Percentiles rank a stretch among this genome's conserved stretches.
These are phyloP conservation scores for Detonula confervacea DNA, from an alignment of 352 stramenopile species.

Conservation along the genomic window DNA sequence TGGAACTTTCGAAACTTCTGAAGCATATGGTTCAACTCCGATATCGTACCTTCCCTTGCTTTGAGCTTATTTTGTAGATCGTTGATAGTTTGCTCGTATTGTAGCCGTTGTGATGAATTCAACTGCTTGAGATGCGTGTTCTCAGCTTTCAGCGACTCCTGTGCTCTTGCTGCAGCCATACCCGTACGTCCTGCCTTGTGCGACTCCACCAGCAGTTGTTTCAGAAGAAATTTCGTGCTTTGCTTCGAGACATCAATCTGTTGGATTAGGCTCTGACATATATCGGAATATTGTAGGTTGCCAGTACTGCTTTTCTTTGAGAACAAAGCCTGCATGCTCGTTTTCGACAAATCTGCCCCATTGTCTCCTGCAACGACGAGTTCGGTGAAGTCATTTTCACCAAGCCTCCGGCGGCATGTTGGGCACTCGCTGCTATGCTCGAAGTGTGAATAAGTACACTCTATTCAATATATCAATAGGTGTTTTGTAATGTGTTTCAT, in stretches of 20 bases:
- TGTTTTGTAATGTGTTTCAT: background rate
- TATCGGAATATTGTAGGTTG: slow-evolving; percentile 61
- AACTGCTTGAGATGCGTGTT: slow-evolving; percentile 71
- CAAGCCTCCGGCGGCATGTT: slow-evolving; percentile 63
- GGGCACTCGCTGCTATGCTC: slow-evolving; percentile 69
- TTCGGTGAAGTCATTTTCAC: slow-evolving; percentile 79
- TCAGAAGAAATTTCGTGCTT: slow-evolving; percentile 74
- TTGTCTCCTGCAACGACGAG: slow-evolving; percentile 68
- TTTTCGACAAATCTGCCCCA: slow-evolving; percentile 45
- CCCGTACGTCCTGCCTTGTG: slow-evolving; percentile 35
- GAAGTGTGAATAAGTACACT: slow-evolving; percentile 82
- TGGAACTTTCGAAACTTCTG: slow-evolving; percentile 68
- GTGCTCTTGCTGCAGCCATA: slow-evolving; percentile 29
- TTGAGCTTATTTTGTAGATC: slow-evolving; percentile 68
- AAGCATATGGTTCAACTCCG: slow-evolving; percentile 63
- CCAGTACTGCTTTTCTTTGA: slow-evolving; percentile 58
- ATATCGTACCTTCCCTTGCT: slow-evolving; percentile 50
- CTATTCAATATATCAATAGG: slow-evolving; percentile 43
- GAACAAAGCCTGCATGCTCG: slow-evolving; percentile 71
- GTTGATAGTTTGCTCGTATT: slow-evolving; percentile 65
- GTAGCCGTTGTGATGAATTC: slow-evolving; percentile 56
- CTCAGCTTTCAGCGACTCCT: slow-evolving; percentile 49
- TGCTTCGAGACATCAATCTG: slow-evolving; percentile 63
- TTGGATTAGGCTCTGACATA: slow-evolving; percentile 62
- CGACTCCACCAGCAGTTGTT: slow-evolving; percentile 72